Conservation (phyloP, 352 stramenopile species). For the Pythium aquatile region DNA sequence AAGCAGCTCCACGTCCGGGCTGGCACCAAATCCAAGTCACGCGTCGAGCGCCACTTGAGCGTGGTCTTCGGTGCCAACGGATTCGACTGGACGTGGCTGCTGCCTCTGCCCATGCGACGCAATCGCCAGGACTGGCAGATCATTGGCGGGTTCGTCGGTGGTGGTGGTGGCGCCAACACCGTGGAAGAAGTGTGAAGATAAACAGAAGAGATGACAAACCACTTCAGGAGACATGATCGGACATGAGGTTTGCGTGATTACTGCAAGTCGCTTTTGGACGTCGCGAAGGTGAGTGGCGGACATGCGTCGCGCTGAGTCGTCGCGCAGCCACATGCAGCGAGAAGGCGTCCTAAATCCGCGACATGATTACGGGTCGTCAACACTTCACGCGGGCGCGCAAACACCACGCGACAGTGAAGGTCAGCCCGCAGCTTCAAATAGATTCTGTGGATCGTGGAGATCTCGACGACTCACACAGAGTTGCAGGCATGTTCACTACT, state of each 20-base stretch:
- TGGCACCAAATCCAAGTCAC: slow-evolving; percentile 61
- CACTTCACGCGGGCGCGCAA: neutral
- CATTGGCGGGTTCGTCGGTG: slow-evolving; percentile 20
- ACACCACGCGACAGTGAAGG: slow-evolving; percentile 1
- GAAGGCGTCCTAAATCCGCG: neutral
- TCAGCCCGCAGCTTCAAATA: neutral
- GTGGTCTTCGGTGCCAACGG: slow-evolving; percentile 77
- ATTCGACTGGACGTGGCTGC: slow-evolving; percentile 61
- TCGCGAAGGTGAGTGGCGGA: neutral
- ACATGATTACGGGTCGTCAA: slow-evolving; percentile 6
- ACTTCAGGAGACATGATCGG: neutral
- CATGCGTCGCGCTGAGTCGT: neutral
- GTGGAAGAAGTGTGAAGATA: slow-evolving; percentile 1
- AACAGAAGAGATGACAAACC: neutral
- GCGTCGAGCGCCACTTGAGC: slow-evolving; percentile 63
- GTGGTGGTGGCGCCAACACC: neutral
- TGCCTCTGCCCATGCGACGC: slow-evolving; percentile 46
- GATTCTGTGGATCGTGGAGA: neutral
- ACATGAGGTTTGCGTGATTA: neutral
- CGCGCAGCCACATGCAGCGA: neutral
- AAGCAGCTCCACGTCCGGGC: slow-evolving; percentile 49
- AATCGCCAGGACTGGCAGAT: slow-evolving; percentile 61
- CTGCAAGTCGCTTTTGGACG: neutral
- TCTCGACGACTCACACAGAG: too few species aligned
- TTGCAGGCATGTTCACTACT: neutral